phyloP scores from a whole-genome alignment of 805 yeast genomes.

The Hanseniaspora lindneri region DNA sequence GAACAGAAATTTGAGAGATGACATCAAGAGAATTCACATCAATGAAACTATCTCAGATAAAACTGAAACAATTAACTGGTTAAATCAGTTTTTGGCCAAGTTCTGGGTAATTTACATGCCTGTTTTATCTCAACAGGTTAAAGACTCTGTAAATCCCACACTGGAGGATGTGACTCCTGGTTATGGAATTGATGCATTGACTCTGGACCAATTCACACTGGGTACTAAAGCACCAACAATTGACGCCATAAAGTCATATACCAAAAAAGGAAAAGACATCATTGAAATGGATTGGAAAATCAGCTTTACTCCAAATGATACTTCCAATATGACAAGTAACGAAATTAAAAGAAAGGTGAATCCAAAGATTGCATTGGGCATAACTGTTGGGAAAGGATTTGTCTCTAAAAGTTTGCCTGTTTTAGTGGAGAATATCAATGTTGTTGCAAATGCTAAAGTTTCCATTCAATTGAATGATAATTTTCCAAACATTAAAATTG shows the following conservation, averaged over 20 bases:
- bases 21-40: slow-evolving; percentile 54
- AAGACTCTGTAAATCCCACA: slow-evolving; percentile 53
- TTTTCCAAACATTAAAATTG: slow-evolving; percentile 69
- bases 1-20: slow-evolving; percentile 63
- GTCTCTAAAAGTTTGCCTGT: slow-evolving; percentile 67
- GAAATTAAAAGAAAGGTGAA: slow-evolving; percentile 59
- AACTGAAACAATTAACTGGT: slow-evolving; percentile 70
- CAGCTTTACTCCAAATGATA: slow-evolving; percentile 69
- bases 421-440: slow-evolving; percentile 68
- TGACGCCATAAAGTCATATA: slow-evolving; percentile 58
- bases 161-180: slow-evolving; percentile 69
- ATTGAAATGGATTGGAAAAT: slow-evolving; percentile 80
- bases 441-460: slow-evolving; percentile 56
- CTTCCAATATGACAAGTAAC: slow-evolving; percentile 70
- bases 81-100: slow-evolving; percentile 62
- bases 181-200: slow-evolving; percentile 62
- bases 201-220: slow-evolving; percentile 64
- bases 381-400: slow-evolving; percentile 69
- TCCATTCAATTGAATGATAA: slow-evolving; percentile 48
- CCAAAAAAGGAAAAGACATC: slow-evolving; percentile 52
- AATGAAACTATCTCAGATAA: slow-evolving; percentile 50
- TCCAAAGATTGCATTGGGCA: slow-evolving; percentile 73
- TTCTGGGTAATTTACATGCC: slow-evolving; percentile 88
- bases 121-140: slow-evolving; percentile 62
- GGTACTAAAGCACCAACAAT: slow-evolving; percentile 74